Base-by-base conservation (phyloP, 352 stramenopile species). In the Pythium dissimile region DNA sequence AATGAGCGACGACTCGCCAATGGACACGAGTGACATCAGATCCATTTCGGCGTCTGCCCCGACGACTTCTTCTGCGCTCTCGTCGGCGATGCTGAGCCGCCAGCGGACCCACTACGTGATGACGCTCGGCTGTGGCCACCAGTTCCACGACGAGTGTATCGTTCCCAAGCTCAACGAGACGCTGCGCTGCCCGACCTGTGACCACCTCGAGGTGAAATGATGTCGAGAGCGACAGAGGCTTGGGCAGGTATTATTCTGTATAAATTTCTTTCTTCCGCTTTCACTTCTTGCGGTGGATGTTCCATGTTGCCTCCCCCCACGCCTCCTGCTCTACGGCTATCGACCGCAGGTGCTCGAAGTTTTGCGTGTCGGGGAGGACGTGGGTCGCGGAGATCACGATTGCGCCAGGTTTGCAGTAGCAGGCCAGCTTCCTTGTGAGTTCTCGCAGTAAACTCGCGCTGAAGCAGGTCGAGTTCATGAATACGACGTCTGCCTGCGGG, bases 401-500 rank as follows among this genome's bases (percentile, higher is more conserved):
- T 1, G 77, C 65, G 20, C 80, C 80, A 0, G 65, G 28, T 49
- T 90, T 90, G 62, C 73, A 84, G 35, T 51, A 65, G 21, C 69
- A 61, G 5, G 53, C 48, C 13, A 87, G 65, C 23, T 86, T 76
- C n/a, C 65, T 58, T 3, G 72, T 69, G 8, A 90, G 35, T 3
- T 76, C 66, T 30, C 63, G 62, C 68, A 96, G 84, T 6, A 97
- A 59, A 0, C 41, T 47, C 15, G 83, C 64, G 20, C 80, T 73
- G 53, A 97, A 97, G 53, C 89, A 97, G 21, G 89, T 97, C 41
- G 84, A 95, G 62, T 97, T 97, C 39, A 92, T 71, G 58, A 97
- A 97, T 1, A 95, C 62, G 2, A 97, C 34, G 38, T 89, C 82
- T 0, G 73, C 59, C 0, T 48, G 23, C 9, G 77, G 67, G 23